Evolutionary conservation across 169 alveolate genomes (phyloP).

Genomic region (Sarcocystis neurona): DNA sequence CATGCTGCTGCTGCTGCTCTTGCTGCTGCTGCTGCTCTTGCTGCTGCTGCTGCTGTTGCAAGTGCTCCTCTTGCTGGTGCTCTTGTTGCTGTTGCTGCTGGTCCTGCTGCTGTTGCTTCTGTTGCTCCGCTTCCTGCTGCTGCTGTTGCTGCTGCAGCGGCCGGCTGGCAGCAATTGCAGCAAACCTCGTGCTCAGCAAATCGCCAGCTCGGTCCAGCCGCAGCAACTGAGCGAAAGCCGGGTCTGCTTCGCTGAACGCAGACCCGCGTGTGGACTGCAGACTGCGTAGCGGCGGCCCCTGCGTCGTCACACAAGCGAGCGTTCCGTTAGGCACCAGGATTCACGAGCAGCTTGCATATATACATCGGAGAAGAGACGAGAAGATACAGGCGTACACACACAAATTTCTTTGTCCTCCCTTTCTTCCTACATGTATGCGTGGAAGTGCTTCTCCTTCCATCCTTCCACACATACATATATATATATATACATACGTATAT

Average conservation of each 20-base stretch:
- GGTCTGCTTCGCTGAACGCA: slow-evolving; percentile 33
- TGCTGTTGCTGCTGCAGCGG: background rate
- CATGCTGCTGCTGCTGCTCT: background rate
- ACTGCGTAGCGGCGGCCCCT: background rate
- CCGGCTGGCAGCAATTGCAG: background rate
- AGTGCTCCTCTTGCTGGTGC: background rate
- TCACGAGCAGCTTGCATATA: background rate
- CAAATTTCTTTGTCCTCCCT: background rate
- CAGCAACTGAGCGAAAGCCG: background rate
- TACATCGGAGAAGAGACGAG: background rate
- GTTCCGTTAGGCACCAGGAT: background rate
- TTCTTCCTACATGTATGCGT: background rate
- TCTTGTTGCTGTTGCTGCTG: background rate
- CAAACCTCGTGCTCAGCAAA: background rate
- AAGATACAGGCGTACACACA: background rate
- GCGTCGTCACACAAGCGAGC: background rate
- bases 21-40: background rate
- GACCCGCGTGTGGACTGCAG: background rate
- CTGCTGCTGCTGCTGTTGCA: slow-evolving; percentile 40
- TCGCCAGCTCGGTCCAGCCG: background rate
- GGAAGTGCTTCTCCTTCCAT: background rate
- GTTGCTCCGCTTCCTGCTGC: background rate
- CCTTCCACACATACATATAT: background rate
- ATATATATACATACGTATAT: background rate
- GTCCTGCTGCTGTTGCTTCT: slow-evolving; percentile 22